Conservation (phyloP, 1,284 basidiomycete species). For the Vanrija sp. region DNA sequence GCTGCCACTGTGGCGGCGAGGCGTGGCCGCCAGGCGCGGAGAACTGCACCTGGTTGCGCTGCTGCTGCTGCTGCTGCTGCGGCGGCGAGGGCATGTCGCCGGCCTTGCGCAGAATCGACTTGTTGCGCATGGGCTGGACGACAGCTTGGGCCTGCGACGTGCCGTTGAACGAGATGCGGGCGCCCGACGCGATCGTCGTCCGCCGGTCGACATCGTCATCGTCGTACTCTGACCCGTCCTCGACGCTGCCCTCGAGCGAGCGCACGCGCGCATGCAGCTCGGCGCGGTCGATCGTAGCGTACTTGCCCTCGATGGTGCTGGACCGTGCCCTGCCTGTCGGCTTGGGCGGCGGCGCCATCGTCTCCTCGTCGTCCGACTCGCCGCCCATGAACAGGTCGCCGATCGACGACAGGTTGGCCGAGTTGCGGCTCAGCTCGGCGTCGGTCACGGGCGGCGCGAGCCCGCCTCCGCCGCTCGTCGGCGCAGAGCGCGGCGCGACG, state of each 20-base stretch:
- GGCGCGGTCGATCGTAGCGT: not conserved
- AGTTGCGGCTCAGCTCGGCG: slow-evolving; percentile 1
- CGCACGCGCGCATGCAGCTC: slow-evolving; percentile 8
- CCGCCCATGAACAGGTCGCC: slow-evolving; percentile 14
- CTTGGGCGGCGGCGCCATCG: not conserved
- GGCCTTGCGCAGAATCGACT: not conserved
- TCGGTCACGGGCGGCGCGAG: not conserved
- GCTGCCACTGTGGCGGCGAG: not conserved
- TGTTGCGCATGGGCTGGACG: no score
- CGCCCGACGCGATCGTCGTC: not conserved
- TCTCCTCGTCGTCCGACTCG: not conserved
- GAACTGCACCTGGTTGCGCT: not conserved
- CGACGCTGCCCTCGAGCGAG: not conserved
- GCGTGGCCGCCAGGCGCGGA: not conserved
- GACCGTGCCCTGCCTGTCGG: not conserved
- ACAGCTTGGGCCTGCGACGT: no score
- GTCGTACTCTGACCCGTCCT: not conserved
- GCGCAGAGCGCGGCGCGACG: not conserved
- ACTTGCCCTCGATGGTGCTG: not conserved
- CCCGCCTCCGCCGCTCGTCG: no score
- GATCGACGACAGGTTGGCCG: slow-evolving; percentile 12
- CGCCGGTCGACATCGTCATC: not conserved
- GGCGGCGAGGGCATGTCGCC: not conserved
- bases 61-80: not conserved
- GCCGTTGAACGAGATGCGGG: not conserved